Percentiles rank a stretch among this genome's conserved stretches.
phyloP scores from a whole-genome alignment of 805 yeast genomes.

The Tetrapisispora taiwanensis region DNA sequence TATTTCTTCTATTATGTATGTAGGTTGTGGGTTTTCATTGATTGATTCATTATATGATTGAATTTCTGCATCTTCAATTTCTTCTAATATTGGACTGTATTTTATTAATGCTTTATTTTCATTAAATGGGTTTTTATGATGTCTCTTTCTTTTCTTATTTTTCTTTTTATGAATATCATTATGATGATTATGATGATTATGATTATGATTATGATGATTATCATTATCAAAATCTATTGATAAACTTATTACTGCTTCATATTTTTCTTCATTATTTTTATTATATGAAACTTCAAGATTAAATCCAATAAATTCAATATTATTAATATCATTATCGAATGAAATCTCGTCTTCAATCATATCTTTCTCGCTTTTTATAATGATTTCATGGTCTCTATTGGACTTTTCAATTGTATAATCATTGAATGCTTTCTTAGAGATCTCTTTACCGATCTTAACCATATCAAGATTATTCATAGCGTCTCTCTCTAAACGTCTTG shows the following conservation, averaged over 20 bases:
- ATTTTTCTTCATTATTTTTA: not conserved
- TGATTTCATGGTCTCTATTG: conserved; percentile 13
- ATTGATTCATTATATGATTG: not conserved
- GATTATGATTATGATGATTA: too few relatives aligned
- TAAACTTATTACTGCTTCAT: not conserved
- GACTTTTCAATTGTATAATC: conserved; percentile 23
- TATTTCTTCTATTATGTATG: conserved; percentile 1
- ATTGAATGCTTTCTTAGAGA: conserved; percentile 19
- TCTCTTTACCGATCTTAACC: conserved; percentile 11
- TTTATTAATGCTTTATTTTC: not conserved
- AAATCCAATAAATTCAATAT: not conserved
- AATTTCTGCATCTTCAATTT: conserved; percentile 3
- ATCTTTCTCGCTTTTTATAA: not conserved
- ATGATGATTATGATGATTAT: too few relatives aligned
- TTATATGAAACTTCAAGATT: not conserved
- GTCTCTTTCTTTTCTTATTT: not conserved
- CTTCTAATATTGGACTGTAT: conserved; percentile 2
- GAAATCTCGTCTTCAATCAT: not conserved
- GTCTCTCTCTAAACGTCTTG: conserved; percentile 11
- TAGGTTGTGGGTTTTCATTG: not conserved
- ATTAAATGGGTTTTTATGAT: not conserved
- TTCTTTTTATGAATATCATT: not conserved
- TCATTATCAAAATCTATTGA: not conserved
- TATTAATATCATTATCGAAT: not conserved
- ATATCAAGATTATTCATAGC: conserved; percentile 17